A percentile compares a stretch with the other conserved stretches of the same genome.
These are phyloP conservation scores for Funneliformis mosseae DNA, from an alignment of 192 early-diverging fungal species.

Conservation along the genomic window DNA sequence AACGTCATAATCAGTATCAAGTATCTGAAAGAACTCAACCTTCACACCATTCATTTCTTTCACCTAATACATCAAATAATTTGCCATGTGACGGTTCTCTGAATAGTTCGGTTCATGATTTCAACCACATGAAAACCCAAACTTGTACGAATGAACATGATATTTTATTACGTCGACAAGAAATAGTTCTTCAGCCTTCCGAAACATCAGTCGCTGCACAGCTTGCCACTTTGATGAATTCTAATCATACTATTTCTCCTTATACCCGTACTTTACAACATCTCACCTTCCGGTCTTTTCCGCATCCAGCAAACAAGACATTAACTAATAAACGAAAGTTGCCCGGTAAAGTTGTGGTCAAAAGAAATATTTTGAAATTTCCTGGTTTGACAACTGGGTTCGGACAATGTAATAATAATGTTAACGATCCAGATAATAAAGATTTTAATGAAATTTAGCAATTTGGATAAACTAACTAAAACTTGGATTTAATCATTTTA, in stretches of 20 bases:
- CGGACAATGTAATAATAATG: conserved; percentile 20
- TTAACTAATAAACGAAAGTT: conserved; percentile 16
- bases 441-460: not conserved
- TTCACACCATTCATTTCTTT: conserved; percentile 2
- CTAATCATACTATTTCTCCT: conserved; percentile 88
- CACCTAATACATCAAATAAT: conserved; percentile 27
- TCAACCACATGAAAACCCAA: conserved; percentile 3
- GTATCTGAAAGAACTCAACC: not conserved
- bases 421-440: not conserved
- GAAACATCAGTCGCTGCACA: conserved; percentile 85
- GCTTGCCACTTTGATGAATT: conserved; percentile 78
- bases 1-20: conserved; percentile 28
- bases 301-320: conserved; percentile 41
- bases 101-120: conserved; percentile 23
- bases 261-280: conserved; percentile 80
- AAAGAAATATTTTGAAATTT: conserved; percentile 24
- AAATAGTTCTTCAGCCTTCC: conserved; percentile 68
- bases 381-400: not conserved
- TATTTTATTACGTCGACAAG: conserved; percentile 23
- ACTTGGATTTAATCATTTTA: too few species aligned
- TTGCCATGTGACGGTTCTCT: conserved; percentile 8
- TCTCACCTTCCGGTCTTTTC: conserved; percentile 72
- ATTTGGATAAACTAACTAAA: too few species aligned
- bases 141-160: conserved; percentile 37
- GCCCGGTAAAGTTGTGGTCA: conserved; percentile 6